Evolutionary conservation across 352 stramenopile species (phyloP), one percentile per base, ranked within the genome.

Genomic region (Lagenidium sp.): DNA sequence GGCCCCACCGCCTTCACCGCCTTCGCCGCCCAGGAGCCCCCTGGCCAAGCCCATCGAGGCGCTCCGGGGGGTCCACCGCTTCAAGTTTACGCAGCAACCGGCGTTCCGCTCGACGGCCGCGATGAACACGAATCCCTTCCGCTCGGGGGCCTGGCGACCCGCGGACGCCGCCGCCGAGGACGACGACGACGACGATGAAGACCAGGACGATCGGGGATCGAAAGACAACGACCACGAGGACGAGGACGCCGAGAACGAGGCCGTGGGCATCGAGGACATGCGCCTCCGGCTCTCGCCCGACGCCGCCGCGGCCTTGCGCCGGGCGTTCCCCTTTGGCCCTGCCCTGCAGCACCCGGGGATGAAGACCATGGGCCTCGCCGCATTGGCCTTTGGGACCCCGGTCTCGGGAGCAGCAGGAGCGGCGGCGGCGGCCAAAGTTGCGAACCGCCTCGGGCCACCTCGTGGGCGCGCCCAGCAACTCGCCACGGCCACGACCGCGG

Each of bases 81-180:
- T 36, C 25, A 38, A 43, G 44, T 78, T 82, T 20, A 76, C 61
- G 2, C 63, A 69, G 13, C 63, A 82, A 15, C 68, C 68, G 21
- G 51, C 42, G 7, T 82, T 82, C 23, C 48, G 65, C 3, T 53
- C 42, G 0, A 63, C 45, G 10, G 61, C 63, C 7, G 22, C 60
- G 8, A 45, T 65, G 4, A 30, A 53, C 4, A 74, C 62, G 34
- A 82, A 76, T 34, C 63, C 55, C 11, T 60, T 66, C 23, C 62
- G 65, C 6, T 43, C 37, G 13, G 35, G 46, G n/a, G 66, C 73
- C 42, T 78, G 63, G 63, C 53, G 58, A 32, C 57, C 60, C 13
- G 10, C 6, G 8, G 28, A 32, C 28, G 28, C 8, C 28, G 8
- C 28, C 8, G 28, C 8, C 28, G 15, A 15, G 8, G 28, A 55